Base-by-base conservation (phyloP, 768 basidiomycete genomes). In the Auricularia cornea region DNA sequence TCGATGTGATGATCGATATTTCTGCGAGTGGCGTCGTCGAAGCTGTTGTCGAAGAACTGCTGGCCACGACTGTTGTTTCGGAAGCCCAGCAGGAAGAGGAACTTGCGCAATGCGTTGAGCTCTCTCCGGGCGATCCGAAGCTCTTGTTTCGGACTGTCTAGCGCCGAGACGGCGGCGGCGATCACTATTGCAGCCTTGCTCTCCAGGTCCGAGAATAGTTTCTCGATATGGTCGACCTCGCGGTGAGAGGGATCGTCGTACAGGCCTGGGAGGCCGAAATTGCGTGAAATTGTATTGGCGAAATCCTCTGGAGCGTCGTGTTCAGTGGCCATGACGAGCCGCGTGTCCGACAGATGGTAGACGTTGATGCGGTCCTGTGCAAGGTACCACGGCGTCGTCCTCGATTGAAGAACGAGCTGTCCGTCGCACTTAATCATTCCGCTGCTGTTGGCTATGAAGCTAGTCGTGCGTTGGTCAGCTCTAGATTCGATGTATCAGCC, bases 21-120 rank as follows among this genome's bases (percentile, higher is more conserved):
- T 6, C 14, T 16, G 3, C 14, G 29, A 16, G 60, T 61, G 3
- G 28, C 23, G 4, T 38, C 28, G 35, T 60, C 60, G 38, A 64
- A 64, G 31, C 40, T 18, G 30, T 51, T 59, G 3, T 64, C 35
- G 26, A 61, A 18, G 40, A 60, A 64, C 31, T 64, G 63, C 8
- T 20, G 4, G 11, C 59, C 59, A 30, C 59, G 63, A 14, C n/a
- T n/a, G 3, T 44, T 44, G 32, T 35, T 54, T 4, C 63, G 59
- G 40, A 61, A 64, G 8, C 20, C 20, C 29, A 64, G 29, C 1
- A 64, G 16, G 59, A 60, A 64, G 44, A 64, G 60, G 60, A 64
- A 64, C 52, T 64, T 64, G n/a, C 63, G 38, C 12, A 64, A 11
- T n/a, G 60, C 54, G 40, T 64, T 61, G 59, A 64, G 59, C 30